Evolutionary conservation across 2,329 filamentous ascomycete species (phyloP).

Genomic region (Tolypocladium nubicola): DNA sequence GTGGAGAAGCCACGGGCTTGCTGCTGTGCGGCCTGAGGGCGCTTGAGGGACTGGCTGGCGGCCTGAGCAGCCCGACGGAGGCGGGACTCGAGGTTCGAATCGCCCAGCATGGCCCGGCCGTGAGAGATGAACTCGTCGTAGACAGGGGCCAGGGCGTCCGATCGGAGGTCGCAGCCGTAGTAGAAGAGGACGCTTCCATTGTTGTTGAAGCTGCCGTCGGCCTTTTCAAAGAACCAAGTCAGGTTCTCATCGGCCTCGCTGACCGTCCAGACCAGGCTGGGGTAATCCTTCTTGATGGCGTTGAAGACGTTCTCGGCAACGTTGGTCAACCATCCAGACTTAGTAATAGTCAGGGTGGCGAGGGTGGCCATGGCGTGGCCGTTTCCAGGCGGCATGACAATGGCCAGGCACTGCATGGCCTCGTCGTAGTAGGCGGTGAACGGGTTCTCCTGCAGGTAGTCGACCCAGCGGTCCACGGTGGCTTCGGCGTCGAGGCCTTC

Average conservation of each 20-base stretch:
- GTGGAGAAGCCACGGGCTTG: conserved; percentile 12
- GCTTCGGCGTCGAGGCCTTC: conserved; percentile 72
- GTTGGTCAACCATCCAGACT: conserved; percentile 88
- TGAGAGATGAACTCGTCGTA: conserved; percentile 79
- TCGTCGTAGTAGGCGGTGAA: conserved; percentile 96
- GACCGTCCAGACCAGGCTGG: conserved; percentile 91
- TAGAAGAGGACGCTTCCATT: conserved; percentile 91
- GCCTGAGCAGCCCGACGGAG: conserved; percentile 67
- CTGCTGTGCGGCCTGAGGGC: conserved; percentile 11
- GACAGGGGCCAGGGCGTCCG: conserved; percentile 65
- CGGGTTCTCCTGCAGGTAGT: conserved; percentile 62
- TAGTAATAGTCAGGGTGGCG: conserved; percentile 85
- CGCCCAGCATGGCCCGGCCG: conserved; percentile 77
- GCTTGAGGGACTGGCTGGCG: conserved; percentile 42
- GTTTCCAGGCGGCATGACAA: conserved; percentile 67
- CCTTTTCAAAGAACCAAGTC: conserved; percentile 97
- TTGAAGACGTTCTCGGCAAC: conserved; percentile 92
- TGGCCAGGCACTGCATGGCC: conserved; percentile 81
- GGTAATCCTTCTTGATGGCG: conserved; percentile 86
- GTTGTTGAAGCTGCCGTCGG: conserved; percentile 79
- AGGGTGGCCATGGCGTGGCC: conserved; percentile 66
- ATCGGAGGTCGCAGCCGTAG: conserved; percentile 76
- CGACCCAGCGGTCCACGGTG: conserved; percentile 78
- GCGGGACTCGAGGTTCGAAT: conserved; percentile 80
- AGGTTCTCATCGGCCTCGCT: conserved; percentile 93